Evolutionary conservation across 2,329 filamentous ascomycete genomes (phyloP), one percentile per base, ranked within the genome.

Genomic region (Exophiala oligosperma): DNA sequence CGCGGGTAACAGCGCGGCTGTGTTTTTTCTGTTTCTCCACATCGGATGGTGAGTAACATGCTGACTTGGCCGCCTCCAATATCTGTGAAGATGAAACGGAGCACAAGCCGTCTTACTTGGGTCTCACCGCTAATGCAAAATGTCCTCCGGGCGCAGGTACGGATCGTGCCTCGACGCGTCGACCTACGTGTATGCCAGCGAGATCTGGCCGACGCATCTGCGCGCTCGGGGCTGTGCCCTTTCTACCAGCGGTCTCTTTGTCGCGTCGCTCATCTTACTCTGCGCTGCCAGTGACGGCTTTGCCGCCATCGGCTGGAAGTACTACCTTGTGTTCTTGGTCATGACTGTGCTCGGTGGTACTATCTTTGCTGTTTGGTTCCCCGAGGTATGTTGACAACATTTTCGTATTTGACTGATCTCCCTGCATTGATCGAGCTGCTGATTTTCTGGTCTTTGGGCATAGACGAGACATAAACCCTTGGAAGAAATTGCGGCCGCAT

Each of bases 171-270:
- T 26, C 26, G 47, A 49, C 14, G 26, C 47, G 4, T 28, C 47
- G 24, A 49, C 26, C 17, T 70, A 72, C 43, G 69, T 71, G 14
- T 74, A 73, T 47, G 65, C 64, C 9, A 68, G 65, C 14, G 71
- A 73, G 54, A 72, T 73, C 28, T 73, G 69, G 67, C 71, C 71
- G 5, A 73, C 71, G 2, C 69, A 72, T 55, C 52, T 71, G 3
- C 67, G 69, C n/a, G 67, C 64, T 54, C 57, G 69, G 53, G 62
- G 65, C 29, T 44, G 46, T 28, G 61, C 54, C 37, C 49, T 55
- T 57, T 61, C 49, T 54, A 66, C 63, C 49, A 60, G 61, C 12
- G 64, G 62, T 12, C 70, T 71, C 61, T 71, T 69, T 40, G 61
- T 50, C 26, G 65, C 62, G 40, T 55, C 66, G 7, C 59, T 71